Percentiles rank a stretch among this genome's conserved stretches.
phyloP scores from a whole-genome alignment of 2,329 filamentous ascomycete genomes.

The Colletotrichum tropicale region DNA sequence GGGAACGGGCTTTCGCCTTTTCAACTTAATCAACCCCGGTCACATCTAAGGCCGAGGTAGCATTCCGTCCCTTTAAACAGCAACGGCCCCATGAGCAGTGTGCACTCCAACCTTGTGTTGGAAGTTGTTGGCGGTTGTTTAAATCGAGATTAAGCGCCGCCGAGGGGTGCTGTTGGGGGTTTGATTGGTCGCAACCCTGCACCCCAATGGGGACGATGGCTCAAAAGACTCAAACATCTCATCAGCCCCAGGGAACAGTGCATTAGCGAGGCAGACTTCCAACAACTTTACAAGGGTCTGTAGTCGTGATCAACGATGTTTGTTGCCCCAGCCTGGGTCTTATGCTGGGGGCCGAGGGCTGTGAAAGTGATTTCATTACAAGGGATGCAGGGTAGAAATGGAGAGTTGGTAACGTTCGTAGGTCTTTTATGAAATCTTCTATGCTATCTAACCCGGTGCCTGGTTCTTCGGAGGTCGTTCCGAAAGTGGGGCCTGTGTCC shows the following conservation, averaged over 20 bases:
- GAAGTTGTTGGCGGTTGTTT: background rate
- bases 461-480: background rate
- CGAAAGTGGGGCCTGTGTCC: background rate
- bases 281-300: background rate
- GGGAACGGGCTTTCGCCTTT: background rate
- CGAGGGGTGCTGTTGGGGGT: background rate
- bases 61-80: background rate
- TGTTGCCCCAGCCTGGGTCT: background rate
- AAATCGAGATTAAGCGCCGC: background rate
- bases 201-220: background rate
- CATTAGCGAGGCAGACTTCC: background rate
- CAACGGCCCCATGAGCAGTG: background rate
- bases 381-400: background rate
- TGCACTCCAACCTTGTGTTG: background rate
- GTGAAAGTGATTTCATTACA: background rate
- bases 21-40: background rate
- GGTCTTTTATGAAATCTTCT: background rate
- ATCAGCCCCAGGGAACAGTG: background rate
- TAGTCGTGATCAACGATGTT: background rate
- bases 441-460: background rate
- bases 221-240: background rate
- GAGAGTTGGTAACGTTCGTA: fast-evolving
- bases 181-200: background rate
- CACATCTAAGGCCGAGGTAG: background rate
- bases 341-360: background rate